Base-by-base conservation (phyloP, 768 basidiomycete genomes). In the Collybiopsis confluens region DNA sequence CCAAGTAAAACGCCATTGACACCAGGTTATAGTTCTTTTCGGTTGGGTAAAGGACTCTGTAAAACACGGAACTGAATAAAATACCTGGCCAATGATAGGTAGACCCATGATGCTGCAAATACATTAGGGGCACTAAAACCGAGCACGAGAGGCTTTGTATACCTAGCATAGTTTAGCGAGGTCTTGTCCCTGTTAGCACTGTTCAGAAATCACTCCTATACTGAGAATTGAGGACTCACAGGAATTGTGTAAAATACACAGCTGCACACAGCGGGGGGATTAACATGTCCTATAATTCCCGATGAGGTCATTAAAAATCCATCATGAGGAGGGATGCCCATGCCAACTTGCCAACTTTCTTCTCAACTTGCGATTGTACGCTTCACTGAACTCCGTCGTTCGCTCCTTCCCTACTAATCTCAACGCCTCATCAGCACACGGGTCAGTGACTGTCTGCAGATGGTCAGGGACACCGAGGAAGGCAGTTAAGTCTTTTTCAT, bases 121-220 rank as follows among this genome's bases (percentile, higher is more conserved):
- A 8, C 33, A 20, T 44, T 20, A 36, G 33, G 10, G 2, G 27
- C 50, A 28, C 10, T 11, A 37, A 18, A 4, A 5, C 16, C 9
- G 15, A 35, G 51, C 52, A 45, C 18, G 8, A 16, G 15, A 33
- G 13, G 36, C 9, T 4, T 24, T 52, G 63, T 24, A n/a, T 56
- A 78, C 82, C 81, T 83, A n/a, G 85, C 84, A 71, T 86, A 86
- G 62, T 85, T 85, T 36, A 86, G 63, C 11, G 82, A 79, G 3
- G 83, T 85, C 71, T 87, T 88, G 64, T 87, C 86, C 54, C 83
- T 84, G 54, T 38, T 11, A 16, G 26, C 13, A 20, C 42, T 23
- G 10, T 9, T 27, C 15, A 41, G 18, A 23, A 27, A 5, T 38
- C 7, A 13, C 8, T 16, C 21, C 13, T 1, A 30, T 26, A 27